Evolutionary conservation across 441 rosid species (phyloP).

Genomic region (Corymbia citriodora): DNA sequence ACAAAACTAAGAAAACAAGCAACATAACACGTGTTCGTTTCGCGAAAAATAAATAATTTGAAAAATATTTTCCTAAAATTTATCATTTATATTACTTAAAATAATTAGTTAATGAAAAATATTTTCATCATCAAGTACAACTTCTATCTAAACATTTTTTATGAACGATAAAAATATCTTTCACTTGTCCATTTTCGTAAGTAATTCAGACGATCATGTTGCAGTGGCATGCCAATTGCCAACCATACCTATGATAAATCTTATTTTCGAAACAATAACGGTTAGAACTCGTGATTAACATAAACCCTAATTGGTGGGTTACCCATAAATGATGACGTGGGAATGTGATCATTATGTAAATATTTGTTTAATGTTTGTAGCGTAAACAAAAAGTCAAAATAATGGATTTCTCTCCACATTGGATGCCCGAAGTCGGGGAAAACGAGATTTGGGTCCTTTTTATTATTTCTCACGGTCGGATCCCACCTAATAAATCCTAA

Average conservation of each 20-base stretch:
- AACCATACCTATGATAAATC: background rate
- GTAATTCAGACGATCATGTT: accelerated
- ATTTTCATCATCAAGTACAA: too few species aligned
- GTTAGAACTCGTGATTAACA: background rate
- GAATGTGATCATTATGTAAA: background rate
- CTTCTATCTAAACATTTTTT: too few species aligned
- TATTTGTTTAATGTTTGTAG: background rate
- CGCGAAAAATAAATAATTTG: accelerated
- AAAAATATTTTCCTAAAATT: too few species aligned
- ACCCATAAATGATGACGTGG: background rate
- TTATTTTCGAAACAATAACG: background rate
- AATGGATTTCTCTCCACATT: background rate
- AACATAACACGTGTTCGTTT: too few species aligned
- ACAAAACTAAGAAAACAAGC: background rate
- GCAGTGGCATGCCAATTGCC: background rate
- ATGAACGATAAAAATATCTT: too few species aligned
- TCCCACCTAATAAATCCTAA: background rate
- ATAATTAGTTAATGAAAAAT: accelerated
- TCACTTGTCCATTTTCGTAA: accelerated
- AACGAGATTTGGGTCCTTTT: background rate
- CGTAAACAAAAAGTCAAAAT: background rate
- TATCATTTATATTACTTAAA: too few species aligned
- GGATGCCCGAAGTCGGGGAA: background rate
- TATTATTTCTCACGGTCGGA: background rate
- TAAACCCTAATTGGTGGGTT: background rate